Evolutionary conservation across 192 early-diverging fungal genomes (phyloP).

Genomic region (Coemansia sp.): DNA sequence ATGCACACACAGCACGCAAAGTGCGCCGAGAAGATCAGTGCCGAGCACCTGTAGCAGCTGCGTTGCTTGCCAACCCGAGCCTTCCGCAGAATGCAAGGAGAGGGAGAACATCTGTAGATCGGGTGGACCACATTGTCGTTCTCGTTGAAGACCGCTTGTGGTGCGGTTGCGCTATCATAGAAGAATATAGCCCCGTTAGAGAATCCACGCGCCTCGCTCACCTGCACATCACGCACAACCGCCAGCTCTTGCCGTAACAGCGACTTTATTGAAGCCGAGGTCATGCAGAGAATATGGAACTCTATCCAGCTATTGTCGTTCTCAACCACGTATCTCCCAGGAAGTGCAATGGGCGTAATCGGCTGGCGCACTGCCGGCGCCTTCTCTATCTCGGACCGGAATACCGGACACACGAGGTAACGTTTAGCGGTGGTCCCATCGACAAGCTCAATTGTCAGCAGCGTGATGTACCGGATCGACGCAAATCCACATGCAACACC

Average conservation of each 20-base stretch:
- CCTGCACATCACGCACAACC: slow-evolving; percentile 30
- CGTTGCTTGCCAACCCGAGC: slow-evolving; percentile 24
- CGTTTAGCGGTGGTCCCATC: slow-evolving; percentile 10
- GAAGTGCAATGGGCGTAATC: slow-evolving; percentile 30
- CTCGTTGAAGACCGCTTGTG: slow-evolving; percentile 12
- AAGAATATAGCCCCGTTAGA: slow-evolving; percentile 17
- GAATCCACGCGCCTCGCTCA: slow-evolving; percentile 5
- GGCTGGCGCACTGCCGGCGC: slow-evolving; percentile 22
- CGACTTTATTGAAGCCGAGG: slow-evolving; percentile 33
- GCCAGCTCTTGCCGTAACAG: slow-evolving; percentile 37
- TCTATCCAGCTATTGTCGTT: slow-evolving; percentile 31
- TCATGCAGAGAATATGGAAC: slow-evolving; percentile 38
- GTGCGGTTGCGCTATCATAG: neutral
- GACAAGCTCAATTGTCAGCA: slow-evolving; percentile 22
- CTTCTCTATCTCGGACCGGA: slow-evolving; percentile 30
- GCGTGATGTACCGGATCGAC: slow-evolving; percentile 19
- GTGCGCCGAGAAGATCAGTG: slow-evolving; percentile 37
- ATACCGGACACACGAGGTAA: slow-evolving; percentile 27
- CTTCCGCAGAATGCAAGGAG: slow-evolving; percentile 39
- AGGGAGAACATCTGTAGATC: slow-evolving; percentile 25
- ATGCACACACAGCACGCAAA: slow-evolving; percentile 44
- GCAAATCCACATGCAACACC: slow-evolving; percentile 24
- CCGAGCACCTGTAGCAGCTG: slow-evolving; percentile 29
- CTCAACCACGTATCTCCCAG: slow-evolving; percentile 14
- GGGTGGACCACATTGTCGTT: slow-evolving; percentile 22